Base-by-base conservation (phyloP, 306 rosid species). In the Vicia sativa region DNA sequence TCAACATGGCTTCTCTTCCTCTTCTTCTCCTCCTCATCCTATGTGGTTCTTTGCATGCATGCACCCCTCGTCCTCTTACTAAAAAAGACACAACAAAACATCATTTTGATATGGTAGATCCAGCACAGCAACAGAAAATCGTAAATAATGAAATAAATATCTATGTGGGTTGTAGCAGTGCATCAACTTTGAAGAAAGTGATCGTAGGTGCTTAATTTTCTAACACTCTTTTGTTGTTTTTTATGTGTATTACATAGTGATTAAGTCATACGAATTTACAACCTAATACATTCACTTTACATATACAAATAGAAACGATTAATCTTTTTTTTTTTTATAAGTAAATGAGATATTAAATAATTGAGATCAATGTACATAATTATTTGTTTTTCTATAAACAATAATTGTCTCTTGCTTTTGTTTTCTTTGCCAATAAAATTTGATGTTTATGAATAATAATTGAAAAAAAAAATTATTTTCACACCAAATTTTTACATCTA, bases 11-110 rank as follows among this genome's bases (percentile, higher is more conserved):
- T 82, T 81, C 77, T 59, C 67, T 82, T 62, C 31, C 49, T 55
- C 62, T 69, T 72, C n/a, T 73, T 28, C 60, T 81, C 13, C 56
- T 78, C 13, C 67, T 77, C 44, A 52, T 89, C 37, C 72, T 87
- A 3, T 77, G 57, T 39, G 69, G 77, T 49, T 63, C 87, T 59
- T 63, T 86, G 83, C 87, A 84, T 89, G 95, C 92, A 84, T 82
- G 83, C 83, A 68, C 74, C 42, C 81, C 89, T 41, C 76, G 86
- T 37, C 82, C 53, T 70, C 73, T 57, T 28, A 28, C 62, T 52
- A 34, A 13, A 46, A 73, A 41, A 39, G 52, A 63, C 19, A 16
- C 72, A 31, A 64, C 62, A 53, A 58, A 68, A 2, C 16, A 43
- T 64, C 61, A 55, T 64, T 67, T 65, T 28, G 2, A 62, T 21